Evolutionary conservation across 139 green algal species (phyloP), one percentile per base, ranked within the genome.

Genomic region (Chlamydomonas sphaeroides): DNA sequence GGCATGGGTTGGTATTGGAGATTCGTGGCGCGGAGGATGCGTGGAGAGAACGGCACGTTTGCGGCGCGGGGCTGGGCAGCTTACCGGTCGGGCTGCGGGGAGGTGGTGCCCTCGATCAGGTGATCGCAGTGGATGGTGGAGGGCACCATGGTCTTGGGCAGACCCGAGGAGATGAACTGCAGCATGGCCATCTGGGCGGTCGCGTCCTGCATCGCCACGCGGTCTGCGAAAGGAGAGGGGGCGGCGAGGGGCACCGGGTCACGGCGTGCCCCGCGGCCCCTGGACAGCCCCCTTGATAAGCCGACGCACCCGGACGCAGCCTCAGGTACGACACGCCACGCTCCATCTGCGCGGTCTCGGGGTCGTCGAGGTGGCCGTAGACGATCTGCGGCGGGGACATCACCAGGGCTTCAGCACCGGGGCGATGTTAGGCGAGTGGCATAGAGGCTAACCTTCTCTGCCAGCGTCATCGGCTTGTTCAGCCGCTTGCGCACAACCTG

Each of bases 121-220:
- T 98, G 96, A 74, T 98, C 95, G 85, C 95, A 98, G 89, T 98
- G 96, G 65, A 98, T 98, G 81, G 96, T 98, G 67, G 95, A 96
- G 57, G 96, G 96, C 71, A 98, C 95, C 65, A 94, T 91, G 69
- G 94, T 95, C 86, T 95, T 93, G 39, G 95, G 95, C 78, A 98
- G 89, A 23, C 96, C 96, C 1, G 93, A 97, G 38, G 94, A 97
- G 81, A 98, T 98, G 92, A 98, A 98, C 86, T 98, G 96, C 53
- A 98, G 91, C 90, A 98, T 96, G 45, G 95, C 95, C 95, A 98
- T 98, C 92, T 98, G 96, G 11, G 95, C 95, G 35, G 96, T 98
- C 35, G 95, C 96, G 67, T 98, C 96, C 90, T 98, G 96, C 96
- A 98, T 98, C 2, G 95, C 96, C 86, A 98, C 96, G 53, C 96